Evolutionary conservation across 495 filamentous ascomycete genomes (phyloP).

Genomic region (Bacidia rubella): DNA sequence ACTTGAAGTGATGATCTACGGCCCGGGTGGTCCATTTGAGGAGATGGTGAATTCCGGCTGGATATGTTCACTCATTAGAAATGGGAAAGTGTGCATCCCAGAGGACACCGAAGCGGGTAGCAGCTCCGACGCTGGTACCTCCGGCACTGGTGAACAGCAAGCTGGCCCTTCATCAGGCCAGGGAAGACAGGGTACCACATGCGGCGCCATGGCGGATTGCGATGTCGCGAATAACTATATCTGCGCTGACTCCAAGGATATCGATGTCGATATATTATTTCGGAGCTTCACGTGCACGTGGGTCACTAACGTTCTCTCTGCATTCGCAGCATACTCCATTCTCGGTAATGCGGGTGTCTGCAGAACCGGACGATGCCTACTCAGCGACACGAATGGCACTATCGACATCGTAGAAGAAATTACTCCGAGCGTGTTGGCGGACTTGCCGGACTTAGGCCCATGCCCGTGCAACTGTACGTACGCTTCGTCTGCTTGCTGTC

Average conservation of each 20-base stretch:
- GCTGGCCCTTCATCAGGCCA: no score
- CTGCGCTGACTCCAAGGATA: background rate
- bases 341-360: background rate
- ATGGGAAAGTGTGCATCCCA: background rate
- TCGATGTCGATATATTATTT: background rate
- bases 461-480: background rate
- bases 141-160: background rate
- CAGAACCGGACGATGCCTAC: background rate
- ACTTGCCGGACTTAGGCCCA: background rate
- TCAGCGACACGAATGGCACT: background rate
- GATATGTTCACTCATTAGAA: background rate
- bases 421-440: no score
- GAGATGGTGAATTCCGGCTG: background rate
- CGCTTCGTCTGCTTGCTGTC: no score
- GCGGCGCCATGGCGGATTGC: background rate
- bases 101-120: background rate
- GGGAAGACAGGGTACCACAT: background rate
- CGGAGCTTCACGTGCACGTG: background rate
- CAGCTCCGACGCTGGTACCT: background rate
- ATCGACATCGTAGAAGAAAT: background rate
- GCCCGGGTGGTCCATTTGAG: background rate
- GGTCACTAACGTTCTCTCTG: background rate
- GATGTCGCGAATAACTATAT: background rate
- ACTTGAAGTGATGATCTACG: background rate
- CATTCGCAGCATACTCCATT: background rate